Evolutionary conservation across 331 rosid genomes (phyloP), one percentile per base, ranked within the genome.

Genomic region (Phaseolus coccineus): DNA sequence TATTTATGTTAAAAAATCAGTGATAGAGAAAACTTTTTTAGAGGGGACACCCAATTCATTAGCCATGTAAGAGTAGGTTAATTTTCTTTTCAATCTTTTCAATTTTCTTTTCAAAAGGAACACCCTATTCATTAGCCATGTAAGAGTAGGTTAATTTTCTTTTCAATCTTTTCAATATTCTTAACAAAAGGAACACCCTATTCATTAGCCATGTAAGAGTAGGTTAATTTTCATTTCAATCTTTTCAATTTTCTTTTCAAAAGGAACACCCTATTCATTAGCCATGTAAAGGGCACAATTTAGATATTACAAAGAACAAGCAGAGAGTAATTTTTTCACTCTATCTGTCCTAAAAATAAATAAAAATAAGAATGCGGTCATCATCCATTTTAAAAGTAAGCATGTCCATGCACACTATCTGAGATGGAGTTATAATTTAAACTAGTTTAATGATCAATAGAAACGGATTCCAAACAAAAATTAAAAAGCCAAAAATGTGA

Each of bases 361-460:
- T 13, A 69, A n/a, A 56, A 16, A 56, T 14, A 44, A 10, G 58
- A 77, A 62, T 61, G 78, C 52, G 52, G 37, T 71, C 66, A 77
- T 51, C 46, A 19, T 28, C 31, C 69, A 73, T 25, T 68, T 75
- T 77, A 69, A 67, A 72, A 72, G 15, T 83, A 83, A 16, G 59
- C 59, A 42, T 22, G 69, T 22, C 14, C 58, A 24, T 40, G 39
- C 65, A 69, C 13, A n/a, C 30, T 42, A 27, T 65, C 16, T 50
- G 46, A 58, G 53, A 71, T 35, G 64, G n/a, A 66, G 76, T 50
- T 35, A 31, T 15, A 42, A 33, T 73, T 35, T 73, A 1, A 42
- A 77, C 57, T 37, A 53, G 44, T 48, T 16, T 42, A 71, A 65
- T 22, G 48, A 82, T 52, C 52, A 81, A 16, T 28, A 70, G 40